These are phyloP conservation scores for Sporothrix schenckii DNA, from an alignment of 2,329 filamentous ascomycete species.

Conservation along the genomic window DNA sequence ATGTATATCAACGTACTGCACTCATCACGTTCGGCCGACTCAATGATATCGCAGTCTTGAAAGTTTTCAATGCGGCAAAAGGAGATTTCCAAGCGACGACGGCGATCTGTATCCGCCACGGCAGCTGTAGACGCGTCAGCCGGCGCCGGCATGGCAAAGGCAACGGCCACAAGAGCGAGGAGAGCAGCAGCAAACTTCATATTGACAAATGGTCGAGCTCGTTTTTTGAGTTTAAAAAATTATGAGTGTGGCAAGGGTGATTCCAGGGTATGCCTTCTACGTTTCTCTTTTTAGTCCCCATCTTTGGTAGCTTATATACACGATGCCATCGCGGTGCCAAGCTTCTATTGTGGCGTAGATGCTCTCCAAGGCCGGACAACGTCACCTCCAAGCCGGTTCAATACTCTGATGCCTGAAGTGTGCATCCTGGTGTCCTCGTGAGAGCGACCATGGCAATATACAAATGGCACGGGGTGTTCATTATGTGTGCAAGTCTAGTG, in stretches of 20 bases:
- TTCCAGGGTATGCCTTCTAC: neutral
- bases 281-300: neutral
- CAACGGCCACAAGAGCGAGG: neutral
- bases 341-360: neutral
- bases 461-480: neutral
- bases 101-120: neutral
- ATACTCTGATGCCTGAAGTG: neutral
- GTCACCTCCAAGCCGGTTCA: constrained; percentile 15
- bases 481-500: neutral
- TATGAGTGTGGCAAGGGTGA: no score
- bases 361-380: neutral
- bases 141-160: neutral
- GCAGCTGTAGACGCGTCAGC: neutral
- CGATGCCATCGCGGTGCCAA: neutral
- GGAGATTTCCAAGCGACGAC: neutral
- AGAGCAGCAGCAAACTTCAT: neutral
- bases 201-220: neutral
- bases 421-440: neutral
- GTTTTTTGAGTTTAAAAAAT: neutral
- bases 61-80: constrained; percentile 16
- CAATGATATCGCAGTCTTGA: neutral
- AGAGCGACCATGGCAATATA: neutral
- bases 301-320: neutral
- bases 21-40: neutral
- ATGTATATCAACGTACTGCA: neutral